Evolutionary conservation across 2,329 filamentous ascomycete genomes (phyloP).

Genomic region (Penicillium sp.): DNA sequence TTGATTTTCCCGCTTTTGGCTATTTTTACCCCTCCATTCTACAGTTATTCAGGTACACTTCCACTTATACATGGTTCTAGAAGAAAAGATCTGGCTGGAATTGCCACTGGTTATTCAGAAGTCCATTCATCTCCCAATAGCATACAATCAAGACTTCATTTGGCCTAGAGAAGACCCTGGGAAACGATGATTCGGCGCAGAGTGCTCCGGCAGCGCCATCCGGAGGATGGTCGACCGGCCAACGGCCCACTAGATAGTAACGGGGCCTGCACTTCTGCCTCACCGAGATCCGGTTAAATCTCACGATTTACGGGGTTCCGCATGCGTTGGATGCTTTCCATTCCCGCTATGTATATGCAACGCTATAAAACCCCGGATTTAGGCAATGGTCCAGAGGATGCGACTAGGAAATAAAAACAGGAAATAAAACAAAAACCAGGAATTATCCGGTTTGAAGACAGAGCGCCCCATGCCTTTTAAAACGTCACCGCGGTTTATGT

Average conservation of each 20-base stretch:
- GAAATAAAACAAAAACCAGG: not conserved
- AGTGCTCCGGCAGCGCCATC: constrained; percentile 32
- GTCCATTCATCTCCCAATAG: not conserved
- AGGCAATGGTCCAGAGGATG: not conserved
- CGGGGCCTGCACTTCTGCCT: constrained; percentile 16
- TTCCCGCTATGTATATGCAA: constrained; percentile 7
- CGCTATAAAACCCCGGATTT: constrained; percentile 2
- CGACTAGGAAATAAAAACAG: constrained; percentile 2
- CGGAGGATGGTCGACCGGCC: constrained; percentile 29
- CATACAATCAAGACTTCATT: not conserved
- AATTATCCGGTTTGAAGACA: not conserved
- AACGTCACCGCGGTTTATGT: not conserved
- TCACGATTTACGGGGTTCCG: constrained; percentile 14
- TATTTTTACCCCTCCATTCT: constrained; percentile 1
- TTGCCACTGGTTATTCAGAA: not conserved
- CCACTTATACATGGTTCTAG: not conserved
- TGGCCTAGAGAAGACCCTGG: not conserved
- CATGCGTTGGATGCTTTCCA: constrained; percentile 1
- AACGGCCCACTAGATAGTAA: constrained; percentile 23
- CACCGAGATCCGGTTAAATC: constrained; percentile 28
- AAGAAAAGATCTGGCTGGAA: not conserved
- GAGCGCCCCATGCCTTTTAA: not conserved
- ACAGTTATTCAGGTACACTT: not conserved
- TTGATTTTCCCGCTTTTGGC: not conserved
- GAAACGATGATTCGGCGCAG: constrained; percentile 26